phyloP scores from a whole-genome alignment of 2,329 filamentous ascomycete genomes.

The Plenodomus biglobosus region DNA sequence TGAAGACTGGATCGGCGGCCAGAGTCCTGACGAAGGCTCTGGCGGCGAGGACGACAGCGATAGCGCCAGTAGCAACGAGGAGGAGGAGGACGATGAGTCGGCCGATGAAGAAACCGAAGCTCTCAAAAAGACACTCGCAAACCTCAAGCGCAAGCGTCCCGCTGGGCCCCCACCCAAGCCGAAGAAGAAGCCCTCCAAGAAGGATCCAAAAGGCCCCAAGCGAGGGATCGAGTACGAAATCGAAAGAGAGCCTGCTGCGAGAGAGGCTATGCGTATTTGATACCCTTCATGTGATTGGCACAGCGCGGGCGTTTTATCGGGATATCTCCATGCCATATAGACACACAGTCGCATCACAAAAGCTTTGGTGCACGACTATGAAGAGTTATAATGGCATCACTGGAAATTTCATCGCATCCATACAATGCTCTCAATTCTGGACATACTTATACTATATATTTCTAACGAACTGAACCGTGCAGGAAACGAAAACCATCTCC shows the following conservation, averaged over 20 bases:
- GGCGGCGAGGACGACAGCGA: constrained; percentile 59
- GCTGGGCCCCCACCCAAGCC: constrained; percentile 55
- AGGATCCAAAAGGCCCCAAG: constrained; percentile 57
- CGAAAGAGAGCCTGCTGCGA: constrained; percentile 59
- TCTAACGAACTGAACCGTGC: background rate
- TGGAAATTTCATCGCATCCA: background rate
- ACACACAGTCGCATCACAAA: background rate
- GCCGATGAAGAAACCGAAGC: constrained; percentile 56
- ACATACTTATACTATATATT: background rate
- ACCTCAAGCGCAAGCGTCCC: constrained; percentile 59
- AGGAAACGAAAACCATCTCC: too few relatives aligned
- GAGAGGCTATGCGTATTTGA: constrained; percentile 38
- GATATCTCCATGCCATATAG: background rate
- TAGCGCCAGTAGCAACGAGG: constrained; percentile 57
- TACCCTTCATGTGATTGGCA: constrained; percentile 13
- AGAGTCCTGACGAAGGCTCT: constrained; percentile 56
- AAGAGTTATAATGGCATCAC: background rate
- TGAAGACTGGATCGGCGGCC: constrained; percentile 89
- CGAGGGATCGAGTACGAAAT: constrained; percentile 79
- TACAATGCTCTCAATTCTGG: background rate
- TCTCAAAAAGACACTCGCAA: constrained; percentile 59
- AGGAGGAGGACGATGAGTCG: constrained; percentile 59
- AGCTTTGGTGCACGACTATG: background rate
- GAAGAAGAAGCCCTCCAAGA: constrained; percentile 57
- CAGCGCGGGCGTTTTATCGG: background rate